Evolutionary conservation across 2,329 filamentous ascomycete genomes (phyloP).

Genomic region (Clarireedia paspali): DNA sequence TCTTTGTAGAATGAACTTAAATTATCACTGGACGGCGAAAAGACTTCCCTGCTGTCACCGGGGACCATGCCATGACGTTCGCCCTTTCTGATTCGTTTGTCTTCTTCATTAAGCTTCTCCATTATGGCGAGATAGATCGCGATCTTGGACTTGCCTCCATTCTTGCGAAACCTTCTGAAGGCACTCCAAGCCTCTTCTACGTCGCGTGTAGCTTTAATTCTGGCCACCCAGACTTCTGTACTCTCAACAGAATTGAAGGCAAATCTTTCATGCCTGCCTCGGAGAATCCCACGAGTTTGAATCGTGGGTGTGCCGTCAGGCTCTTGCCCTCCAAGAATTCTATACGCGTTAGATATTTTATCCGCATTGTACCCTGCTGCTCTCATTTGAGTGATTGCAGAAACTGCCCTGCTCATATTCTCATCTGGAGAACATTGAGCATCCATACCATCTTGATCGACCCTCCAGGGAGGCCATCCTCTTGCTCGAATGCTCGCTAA

Average conservation of each 20-base stretch:
- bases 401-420: conserved; percentile 45
- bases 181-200: conserved; percentile 52
- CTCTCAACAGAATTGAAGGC: conserved; percentile 2
- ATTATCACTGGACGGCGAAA: conserved; percentile 48
- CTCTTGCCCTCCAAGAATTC: conserved; percentile 45
- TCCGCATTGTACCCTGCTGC: conserved; percentile 46
- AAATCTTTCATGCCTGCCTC: not conserved
- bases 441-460: conserved; percentile 51
- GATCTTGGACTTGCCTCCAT: conserved; percentile 31
- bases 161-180: conserved; percentile 29
- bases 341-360: conserved; percentile 40
- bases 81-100: conserved; percentile 21
- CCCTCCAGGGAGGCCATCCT: conserved; percentile 54
- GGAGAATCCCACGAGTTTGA: conserved; percentile 38
- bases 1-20: conserved; percentile 58
- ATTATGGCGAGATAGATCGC: conserved; percentile 54
- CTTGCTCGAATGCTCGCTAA: conserved; percentile 41
- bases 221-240: conserved; percentile 42
- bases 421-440: conserved; percentile 44
- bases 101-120: conserved; percentile 41
- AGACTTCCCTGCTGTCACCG: conserved; percentile 51
- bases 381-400: conserved; percentile 45
- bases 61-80: conserved; percentile 35
- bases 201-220: conserved; percentile 51
- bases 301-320: conserved; percentile 47